Evolutionary conservation across 139 green algal species (phyloP).

Genomic region (Chlorella sorokiniana): DNA sequence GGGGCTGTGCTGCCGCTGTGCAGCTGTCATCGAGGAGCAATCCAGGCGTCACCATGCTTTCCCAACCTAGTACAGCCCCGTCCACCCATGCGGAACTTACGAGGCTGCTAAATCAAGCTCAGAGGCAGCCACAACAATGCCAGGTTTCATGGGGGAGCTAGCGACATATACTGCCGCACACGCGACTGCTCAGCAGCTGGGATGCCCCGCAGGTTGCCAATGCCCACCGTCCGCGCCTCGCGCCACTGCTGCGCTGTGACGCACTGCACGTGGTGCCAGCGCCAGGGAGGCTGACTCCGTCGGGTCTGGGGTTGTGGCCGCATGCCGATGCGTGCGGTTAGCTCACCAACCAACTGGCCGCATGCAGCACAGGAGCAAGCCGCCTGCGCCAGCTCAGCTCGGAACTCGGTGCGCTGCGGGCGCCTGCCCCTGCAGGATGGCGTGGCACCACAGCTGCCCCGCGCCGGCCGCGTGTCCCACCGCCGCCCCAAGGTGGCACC

Average conservation of each 20-base stretch:
- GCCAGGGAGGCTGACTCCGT: not conserved
- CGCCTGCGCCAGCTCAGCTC: not conserved
- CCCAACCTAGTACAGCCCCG: too few relatives aligned
- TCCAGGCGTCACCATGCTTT: too few relatives aligned
- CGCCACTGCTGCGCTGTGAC: not conserved
- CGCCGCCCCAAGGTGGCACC: not conserved
- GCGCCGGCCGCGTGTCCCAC: not conserved
- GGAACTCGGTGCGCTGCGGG: not conserved
- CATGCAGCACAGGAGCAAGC: not conserved
- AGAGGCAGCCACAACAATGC: too few relatives aligned
- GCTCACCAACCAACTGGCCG: not conserved
- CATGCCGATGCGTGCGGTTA: not conserved
- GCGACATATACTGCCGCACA: constrained; percentile 7
- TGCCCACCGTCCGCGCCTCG: not conserved
- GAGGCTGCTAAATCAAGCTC: too few relatives aligned
- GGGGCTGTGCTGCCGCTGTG: too few relatives aligned
- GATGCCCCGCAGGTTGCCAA: constrained; percentile 1
- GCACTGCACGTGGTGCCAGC: constrained; percentile 14
- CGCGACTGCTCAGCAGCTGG: not conserved
- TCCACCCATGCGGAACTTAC: too few relatives aligned
- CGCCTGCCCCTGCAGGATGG: not conserved
- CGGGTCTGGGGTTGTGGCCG: not conserved
- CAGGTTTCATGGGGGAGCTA: too few relatives aligned
- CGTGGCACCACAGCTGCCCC: not conserved
- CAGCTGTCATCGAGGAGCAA: too few relatives aligned